Evolutionary conservation across 2,329 filamentous ascomycete species (phyloP), one percentile per base, ranked within the genome.

Genomic region (Macrophomina tecta): DNA sequence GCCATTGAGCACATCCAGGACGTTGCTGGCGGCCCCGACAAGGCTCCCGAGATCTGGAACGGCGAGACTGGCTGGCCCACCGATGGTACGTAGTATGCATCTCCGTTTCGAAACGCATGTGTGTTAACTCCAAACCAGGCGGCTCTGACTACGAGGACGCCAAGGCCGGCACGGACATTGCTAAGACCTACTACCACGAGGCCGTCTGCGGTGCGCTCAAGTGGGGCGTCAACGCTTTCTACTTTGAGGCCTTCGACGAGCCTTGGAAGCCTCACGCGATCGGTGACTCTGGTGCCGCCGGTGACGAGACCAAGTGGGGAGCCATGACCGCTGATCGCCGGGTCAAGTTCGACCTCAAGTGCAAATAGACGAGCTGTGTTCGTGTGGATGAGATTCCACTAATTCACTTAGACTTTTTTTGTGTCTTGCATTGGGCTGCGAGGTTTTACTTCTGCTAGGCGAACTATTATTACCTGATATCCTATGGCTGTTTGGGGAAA

Each of bases 241-340:
- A 86, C 79, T 92, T 92, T 71, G 89, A 91, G 82, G 89, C 89
- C 51, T 91, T 90, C 72, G 89, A 91, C 72, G 90, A 92, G 85
- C 81, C 85, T 68, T 90, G 88, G 87, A 91, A 91, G 85, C 88
- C 89, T 64, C 77, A 82, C 52, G 86, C 84, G 70, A 78, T 84
- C 68, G 89, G 90, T 72, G 84, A 90, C 74, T 87, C 89, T 73
- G 89, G 89, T 69, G 77, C 84, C 70, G 78, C 81, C 11, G 85
- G 83, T 56, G 85, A 89, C 72, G 89, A 91, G 84, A 88, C 84
- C 42, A 84, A 89, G 72, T 91, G 90, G 90, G 89, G 90, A 72
- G 86, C 87, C 49, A 90, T 89, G 84, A 87, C 83, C 49, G 81
- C 83, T 0, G 83, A 88, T 68, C 82, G 88, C 71, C 82, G 80